Percentiles rank a stretch among this genome's conserved stretches.
Evolutionary conservation across 2,329 filamentous ascomycete genomes (phyloP).

Genomic region (Sporothrix protearum): DNA sequence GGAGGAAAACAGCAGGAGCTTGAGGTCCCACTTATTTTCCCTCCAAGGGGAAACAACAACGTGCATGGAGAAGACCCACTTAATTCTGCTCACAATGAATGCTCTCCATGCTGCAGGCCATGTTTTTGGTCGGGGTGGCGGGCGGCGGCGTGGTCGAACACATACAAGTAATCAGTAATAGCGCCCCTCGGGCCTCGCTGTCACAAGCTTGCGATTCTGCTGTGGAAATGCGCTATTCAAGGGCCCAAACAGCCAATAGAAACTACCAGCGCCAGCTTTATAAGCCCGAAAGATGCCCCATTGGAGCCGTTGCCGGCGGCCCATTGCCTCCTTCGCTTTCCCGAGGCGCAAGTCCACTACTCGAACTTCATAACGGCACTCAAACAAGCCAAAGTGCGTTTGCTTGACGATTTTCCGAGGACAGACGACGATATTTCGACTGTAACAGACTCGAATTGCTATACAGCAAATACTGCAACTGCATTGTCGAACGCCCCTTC

Average conservation of each 20-base stretch:
- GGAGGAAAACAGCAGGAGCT: not conserved
- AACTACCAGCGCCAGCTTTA: not conserved
- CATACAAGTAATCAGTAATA: too few relatives aligned
- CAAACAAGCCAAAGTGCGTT: not conserved
- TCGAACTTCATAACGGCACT: not conserved
- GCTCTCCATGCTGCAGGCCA: not conserved
- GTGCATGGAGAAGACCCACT: not conserved
- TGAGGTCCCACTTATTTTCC: slow-evolving; percentile 4
- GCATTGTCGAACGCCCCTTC: not conserved
- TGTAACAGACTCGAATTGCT: not conserved
- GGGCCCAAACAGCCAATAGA: not conserved
- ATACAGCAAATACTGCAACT: not conserved
- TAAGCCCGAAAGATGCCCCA: not conserved
- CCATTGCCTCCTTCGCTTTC: slow-evolving; percentile 1
- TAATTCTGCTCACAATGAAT: not conserved
- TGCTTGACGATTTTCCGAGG: not conserved
- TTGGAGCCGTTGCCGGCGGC: not conserved
- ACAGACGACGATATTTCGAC: not conserved
- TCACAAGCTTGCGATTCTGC: slow-evolving; percentile 9
- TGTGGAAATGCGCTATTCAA: not conserved
- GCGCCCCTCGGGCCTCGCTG: slow-evolving; percentile 8
- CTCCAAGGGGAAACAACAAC: not conserved
- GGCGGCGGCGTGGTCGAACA: not conserved
- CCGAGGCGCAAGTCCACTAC: not conserved
- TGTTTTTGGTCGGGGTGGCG: not conserved